phyloP scores from a whole-genome alignment of 805 yeast species.

The Yarrowia alimentaria region DNA sequence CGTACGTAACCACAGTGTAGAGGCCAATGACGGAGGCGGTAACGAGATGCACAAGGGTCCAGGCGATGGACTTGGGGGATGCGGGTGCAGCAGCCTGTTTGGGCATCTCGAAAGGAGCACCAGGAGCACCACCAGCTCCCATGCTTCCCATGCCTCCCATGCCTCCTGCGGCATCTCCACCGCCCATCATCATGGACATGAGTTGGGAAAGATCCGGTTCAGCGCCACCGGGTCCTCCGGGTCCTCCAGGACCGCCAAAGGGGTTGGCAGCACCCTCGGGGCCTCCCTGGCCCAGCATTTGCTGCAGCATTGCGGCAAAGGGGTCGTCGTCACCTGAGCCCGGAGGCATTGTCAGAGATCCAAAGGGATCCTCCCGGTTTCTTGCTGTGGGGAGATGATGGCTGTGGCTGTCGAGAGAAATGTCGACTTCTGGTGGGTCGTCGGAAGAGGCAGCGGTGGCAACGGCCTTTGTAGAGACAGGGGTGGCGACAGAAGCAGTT shows the following conservation, averaged over 20 bases:
- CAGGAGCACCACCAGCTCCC: constrained; percentile 8
- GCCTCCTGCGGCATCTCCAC: too few relatives aligned
- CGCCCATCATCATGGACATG: constrained; percentile 26
- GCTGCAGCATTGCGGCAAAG: constrained; percentile 19
- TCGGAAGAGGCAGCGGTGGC: neutral
- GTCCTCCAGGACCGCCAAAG: neutral
- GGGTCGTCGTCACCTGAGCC: constrained; percentile 12
- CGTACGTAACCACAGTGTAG: constrained; percentile 1
- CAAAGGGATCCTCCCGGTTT: constrained; percentile 15
- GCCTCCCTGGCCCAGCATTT: constrained; percentile 18
- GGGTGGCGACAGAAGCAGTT: neutral
- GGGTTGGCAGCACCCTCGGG: neutral
- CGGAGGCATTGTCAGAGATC: constrained; percentile 9
- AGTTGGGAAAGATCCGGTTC: constrained; percentile 13
- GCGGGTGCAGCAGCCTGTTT: too few relatives aligned
- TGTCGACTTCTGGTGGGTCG: constrained; percentile 20
- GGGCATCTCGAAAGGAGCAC: too few relatives aligned
- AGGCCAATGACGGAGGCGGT: constrained; percentile 14
- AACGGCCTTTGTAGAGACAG: neutral
- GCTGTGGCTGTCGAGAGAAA: constrained; percentile 1
- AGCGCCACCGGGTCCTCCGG: neutral
- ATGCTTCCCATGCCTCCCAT: too few relatives aligned
- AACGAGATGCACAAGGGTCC: constrained; percentile 9
- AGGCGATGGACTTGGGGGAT: neutral
- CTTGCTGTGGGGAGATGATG: constrained; percentile 7